Evolutionary conservation across 257 asterid genomes (phyloP), one percentile per base, ranked within the genome.

Genomic region (Thymus mandschuricus): DNA sequence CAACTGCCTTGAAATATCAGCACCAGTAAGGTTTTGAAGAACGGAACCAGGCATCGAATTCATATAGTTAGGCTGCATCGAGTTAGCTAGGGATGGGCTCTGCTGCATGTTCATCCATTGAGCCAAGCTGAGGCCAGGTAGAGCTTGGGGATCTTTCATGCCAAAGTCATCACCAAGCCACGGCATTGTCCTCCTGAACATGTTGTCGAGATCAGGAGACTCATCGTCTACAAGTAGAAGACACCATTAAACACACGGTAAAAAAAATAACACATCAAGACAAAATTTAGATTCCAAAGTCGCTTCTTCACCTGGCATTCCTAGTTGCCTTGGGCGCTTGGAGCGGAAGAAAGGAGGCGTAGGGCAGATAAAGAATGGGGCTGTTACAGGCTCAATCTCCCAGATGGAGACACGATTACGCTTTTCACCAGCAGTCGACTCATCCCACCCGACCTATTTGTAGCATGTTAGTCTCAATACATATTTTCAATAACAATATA

Each of bases 31-130:
- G 72, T 85, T 87, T 72, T 87, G 96, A 8, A 93, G 67, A 55
- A 78, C 86, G 1, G 97, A 76, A 50, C 84, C 78, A 6, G 96
- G 63, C 40, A 35, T 3, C 5, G 40, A 4, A 35, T 35, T 35
- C 35, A 89, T 64, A 70, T 75, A 86, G 80, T 81, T 88, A 31
- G 92, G 86, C 64, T 87, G 97, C 61, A 81, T 72, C 11, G 94
- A 28, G 86, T 78, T 86, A 46, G 87, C 76, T 61, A 87, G 74
- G 29, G 95, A 75, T 15, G 90, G 83, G 72, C 80, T 85, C 43
- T 88, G 95, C 77, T 89, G 97, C 97, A 94, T 89, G 87, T 91
- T 94, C 99, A 94, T 94, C 99, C 97, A 91, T 71, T 94, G 99
- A 60, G 83, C 90, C 85, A 94, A 74, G 88, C 98, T 87, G 77